These are phyloP conservation scores for Lycium barbarum DNA, from an alignment of 257 asterid species.

Conservation along the genomic window DNA sequence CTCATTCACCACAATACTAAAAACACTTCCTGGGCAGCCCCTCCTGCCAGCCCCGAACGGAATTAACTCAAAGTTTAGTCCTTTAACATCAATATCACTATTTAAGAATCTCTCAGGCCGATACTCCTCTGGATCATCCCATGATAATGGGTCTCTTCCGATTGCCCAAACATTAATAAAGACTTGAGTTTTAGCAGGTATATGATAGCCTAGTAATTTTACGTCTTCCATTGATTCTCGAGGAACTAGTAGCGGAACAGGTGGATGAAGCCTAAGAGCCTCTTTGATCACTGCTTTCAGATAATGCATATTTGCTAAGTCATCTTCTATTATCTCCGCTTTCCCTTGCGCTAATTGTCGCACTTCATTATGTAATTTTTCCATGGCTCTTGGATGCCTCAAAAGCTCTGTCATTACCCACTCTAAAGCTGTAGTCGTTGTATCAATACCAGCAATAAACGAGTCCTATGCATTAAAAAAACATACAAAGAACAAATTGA, in stretches of 20 bases:
- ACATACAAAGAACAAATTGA: not conserved
- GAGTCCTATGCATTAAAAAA: conserved; percentile 43
- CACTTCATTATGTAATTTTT: conserved; percentile 46
- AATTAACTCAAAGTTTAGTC: conserved; percentile 50
- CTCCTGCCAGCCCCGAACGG: conserved; percentile 72
- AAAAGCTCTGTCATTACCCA: conserved; percentile 56
- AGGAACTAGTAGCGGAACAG: conserved; percentile 51
- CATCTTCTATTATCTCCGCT: conserved; percentile 41
- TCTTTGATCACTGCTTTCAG: conserved; percentile 59
- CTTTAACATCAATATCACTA: conserved; percentile 41
- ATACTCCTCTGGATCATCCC: conserved; percentile 58
- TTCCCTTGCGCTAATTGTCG: conserved; percentile 31
- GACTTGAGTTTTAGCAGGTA: conserved; percentile 43
- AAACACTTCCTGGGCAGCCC: conserved; percentile 55
- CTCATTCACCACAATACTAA: conserved; percentile 40
- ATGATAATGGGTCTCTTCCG: conserved; percentile 46
- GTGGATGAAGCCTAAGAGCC: conserved; percentile 51
- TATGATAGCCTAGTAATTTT: conserved; percentile 48
- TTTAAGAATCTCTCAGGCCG: conserved; percentile 56
- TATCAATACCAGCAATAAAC: conserved; percentile 59
- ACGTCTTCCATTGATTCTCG: conserved; percentile 50
- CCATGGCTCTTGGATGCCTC: conserved; percentile 27
- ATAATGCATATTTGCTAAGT: conserved; percentile 49
- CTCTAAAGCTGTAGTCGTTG: conserved; percentile 39
- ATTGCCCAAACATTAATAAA: conserved; percentile 60